Base-by-base conservation (phyloP, 305 asterid species). In the Withania somnifera region DNA sequence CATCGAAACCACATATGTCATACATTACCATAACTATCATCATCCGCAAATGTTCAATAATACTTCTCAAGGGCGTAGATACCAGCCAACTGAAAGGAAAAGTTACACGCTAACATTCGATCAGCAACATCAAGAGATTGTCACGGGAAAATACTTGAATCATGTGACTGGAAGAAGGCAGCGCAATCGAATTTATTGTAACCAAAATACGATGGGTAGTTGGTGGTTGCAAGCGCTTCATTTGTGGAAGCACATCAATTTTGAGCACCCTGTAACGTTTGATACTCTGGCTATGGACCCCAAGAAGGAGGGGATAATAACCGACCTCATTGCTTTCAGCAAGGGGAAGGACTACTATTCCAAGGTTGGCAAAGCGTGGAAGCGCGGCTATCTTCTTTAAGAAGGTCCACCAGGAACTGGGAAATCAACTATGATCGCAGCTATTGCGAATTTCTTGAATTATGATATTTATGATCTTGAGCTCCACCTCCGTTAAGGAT, bases 391-490 rank as follows among this genome's bases (percentile, higher is more conserved):
- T 47, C 84, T 81, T 69, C 84, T 81, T 75, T 81, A 81, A 32
- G 80, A 81, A 32, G 80, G 84, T 10, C 71, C 84, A 28, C 84
- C 84, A 7, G 84, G 84, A 34, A 81, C 84, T 7, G 84, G 80
- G 17, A 81, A 81, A 54, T 81, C 84, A n/a, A 64, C 80, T 0
- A 81, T 68, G 80, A 56, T 81, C 2, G 80, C 84, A 32, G 80
- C 83, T 0, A 80, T 80, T 22, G 64, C 83, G 0, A 80, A 80
- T 47, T 68, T 63, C 47, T 53, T 80, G 51, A 68, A 80, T 24
- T 80, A 80, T 68, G 83, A 80, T 53, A 52, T 47, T 10, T 80
- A 80, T 36, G 84, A 81, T 69, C 67, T 81, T 20, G 80, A 81
- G 22, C 79, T 81, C 0, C 0, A 81, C 84, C 1, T 38, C 80